Conservation (phyloP, 768 basidiomycete species). For the Mycena floridula region DNA sequence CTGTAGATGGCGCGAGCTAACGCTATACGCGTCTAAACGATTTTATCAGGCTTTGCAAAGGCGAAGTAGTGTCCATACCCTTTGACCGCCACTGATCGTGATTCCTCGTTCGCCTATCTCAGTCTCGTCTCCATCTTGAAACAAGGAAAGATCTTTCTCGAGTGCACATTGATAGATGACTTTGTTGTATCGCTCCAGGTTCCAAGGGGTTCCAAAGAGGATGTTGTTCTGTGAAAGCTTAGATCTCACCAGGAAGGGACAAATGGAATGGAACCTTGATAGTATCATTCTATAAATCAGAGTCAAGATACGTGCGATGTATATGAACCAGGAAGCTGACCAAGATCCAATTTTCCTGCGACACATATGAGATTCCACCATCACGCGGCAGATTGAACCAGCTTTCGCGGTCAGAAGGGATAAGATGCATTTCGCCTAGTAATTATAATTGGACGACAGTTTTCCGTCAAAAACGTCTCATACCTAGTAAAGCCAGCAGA, state of each 20-base stretch:
- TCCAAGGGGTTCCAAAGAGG: constrained; percentile 32
- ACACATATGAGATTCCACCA: constrained; percentile 54
- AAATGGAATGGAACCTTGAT: constrained; percentile 40
- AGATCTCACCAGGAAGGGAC: constrained; percentile 36
- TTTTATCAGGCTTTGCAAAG: too few relatives aligned
- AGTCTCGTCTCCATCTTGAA: constrained; percentile 39
- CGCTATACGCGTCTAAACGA: constrained; percentile 31
- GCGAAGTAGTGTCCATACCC: constrained; percentile 23
- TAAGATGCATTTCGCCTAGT: constrained; percentile 38
- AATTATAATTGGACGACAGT: not conserved
- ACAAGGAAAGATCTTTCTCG: constrained; percentile 34
- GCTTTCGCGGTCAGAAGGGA: constrained; percentile 30
- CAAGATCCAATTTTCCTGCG: constrained; percentile 61
- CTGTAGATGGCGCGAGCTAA: constrained; percentile 40
- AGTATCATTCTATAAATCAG: constrained; percentile 54
- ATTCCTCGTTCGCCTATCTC: constrained; percentile 50
- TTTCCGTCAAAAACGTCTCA: not conserved
- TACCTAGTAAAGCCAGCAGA: constrained; percentile 39
- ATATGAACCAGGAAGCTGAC: constrained; percentile 36
- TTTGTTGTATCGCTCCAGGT: constrained; percentile 32
- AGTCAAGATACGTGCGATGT: constrained; percentile 48
- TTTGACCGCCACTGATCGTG: constrained; percentile 39
- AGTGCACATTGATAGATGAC: constrained; percentile 33
- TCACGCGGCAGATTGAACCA: constrained; percentile 49
- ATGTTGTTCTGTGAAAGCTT: constrained; percentile 31